These are phyloP conservation scores for Macrophomina tecta DNA, from an alignment of 2,329 filamentous ascomycete genomes.

Conservation along the genomic window DNA sequence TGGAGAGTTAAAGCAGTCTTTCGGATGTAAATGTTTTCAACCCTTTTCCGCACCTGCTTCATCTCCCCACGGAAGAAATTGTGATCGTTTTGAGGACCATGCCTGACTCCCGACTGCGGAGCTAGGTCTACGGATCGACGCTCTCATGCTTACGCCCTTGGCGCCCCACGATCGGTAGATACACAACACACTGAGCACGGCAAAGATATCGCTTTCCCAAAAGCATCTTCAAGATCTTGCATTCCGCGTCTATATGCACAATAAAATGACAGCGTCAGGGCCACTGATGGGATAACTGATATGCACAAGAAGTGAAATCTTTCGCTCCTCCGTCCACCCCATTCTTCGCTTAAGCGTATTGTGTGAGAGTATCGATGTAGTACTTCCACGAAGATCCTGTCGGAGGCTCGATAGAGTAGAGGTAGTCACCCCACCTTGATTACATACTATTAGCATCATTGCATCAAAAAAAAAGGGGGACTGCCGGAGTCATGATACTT, in stretches of 20 bases:
- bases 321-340: background rate
- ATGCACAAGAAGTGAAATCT: constrained; percentile 12
- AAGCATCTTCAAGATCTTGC: background rate
- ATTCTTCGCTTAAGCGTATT: constrained; percentile 1
- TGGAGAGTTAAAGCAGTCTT: too few relatives aligned
- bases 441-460: background rate
- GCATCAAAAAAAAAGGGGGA: too few relatives aligned
- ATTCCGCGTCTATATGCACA: constrained; percentile 4
- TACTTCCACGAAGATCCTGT: constrained; percentile 45
- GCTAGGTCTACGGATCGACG: too few relatives aligned
- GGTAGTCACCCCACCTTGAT: constrained; percentile 44
- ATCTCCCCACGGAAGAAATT: too few relatives aligned
- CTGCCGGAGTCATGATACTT: background rate
- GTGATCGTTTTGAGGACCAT: too few relatives aligned
- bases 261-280: background rate
- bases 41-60: too few relatives aligned
- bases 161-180: too few relatives aligned
- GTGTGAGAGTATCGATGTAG: background rate
- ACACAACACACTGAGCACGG: too few relatives aligned
- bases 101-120: too few relatives aligned
- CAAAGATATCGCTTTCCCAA: background rate
- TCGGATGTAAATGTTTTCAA: too few relatives aligned
- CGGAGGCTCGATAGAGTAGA: constrained; percentile 53
- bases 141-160: too few relatives aligned
- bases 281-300: background rate